Conservation (phyloP, 129 eudicot genomes). For the Erigeron canadensis region DNA sequence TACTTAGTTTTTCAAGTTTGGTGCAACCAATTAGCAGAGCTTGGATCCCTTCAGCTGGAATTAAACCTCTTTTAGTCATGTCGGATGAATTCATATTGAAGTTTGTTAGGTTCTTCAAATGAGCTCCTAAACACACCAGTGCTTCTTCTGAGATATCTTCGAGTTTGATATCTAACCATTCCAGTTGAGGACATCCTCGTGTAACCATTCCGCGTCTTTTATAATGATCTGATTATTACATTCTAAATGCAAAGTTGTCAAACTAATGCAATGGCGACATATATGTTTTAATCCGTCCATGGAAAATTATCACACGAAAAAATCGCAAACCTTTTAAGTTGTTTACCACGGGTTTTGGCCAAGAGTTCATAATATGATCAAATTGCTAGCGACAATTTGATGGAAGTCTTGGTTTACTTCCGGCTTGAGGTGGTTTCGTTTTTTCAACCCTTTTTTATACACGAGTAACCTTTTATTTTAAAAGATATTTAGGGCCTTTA, state of each 20-base stretch:
- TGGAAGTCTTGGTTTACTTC: too few relatives aligned
- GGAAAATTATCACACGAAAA: background rate
- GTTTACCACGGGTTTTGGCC: background rate
- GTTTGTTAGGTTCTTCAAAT: too few relatives aligned
- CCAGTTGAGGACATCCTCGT: constrained; percentile 50
- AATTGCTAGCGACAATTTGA: too few relatives aligned
- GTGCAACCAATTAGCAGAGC: too few relatives aligned
- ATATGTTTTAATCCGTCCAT: background rate
- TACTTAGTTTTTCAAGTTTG: too few relatives aligned
- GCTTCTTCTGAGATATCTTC: constrained; percentile 53
- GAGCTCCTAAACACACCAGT: background rate
- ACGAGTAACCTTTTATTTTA: too few relatives aligned
- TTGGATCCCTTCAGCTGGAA: too few relatives aligned
- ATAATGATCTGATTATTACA: background rate
- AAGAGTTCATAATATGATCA: too few relatives aligned
- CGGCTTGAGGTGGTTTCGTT: too few relatives aligned
- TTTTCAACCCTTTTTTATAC: too few relatives aligned
- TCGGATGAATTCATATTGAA: background rate
- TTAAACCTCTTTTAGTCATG: background rate
- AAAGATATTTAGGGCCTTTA: too few relatives aligned
- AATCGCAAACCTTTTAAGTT: background rate
- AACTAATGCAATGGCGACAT: background rate
- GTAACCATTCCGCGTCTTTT: background rate
- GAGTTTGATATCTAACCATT: constrained; percentile 49
- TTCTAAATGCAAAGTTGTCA: background rate